Evolutionary conservation across 306 rosid species (phyloP).

Genomic region (Mimosa pudica): DNA sequence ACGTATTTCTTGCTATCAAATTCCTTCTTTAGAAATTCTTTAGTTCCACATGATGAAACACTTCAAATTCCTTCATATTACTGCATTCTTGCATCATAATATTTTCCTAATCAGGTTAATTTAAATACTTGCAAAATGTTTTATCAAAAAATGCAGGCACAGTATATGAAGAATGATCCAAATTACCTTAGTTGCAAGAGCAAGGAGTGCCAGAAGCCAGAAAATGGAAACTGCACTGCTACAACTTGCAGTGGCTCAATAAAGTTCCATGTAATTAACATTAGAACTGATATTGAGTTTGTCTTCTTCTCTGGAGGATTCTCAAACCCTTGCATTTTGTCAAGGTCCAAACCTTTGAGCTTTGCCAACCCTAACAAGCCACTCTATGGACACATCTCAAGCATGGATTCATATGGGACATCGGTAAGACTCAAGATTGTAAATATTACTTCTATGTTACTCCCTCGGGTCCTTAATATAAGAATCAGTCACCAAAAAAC

Average conservation of each 20-base stretch:
- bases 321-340: constrained; percentile 54
- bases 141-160: constrained; percentile 51
- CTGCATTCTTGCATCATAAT: not conserved
- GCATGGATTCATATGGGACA: constrained; percentile 65
- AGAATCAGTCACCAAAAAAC: too few species aligned
- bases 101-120: not conserved
- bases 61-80: not conserved
- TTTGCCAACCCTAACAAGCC: constrained; percentile 76
- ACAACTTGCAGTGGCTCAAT: constrained; percentile 65
- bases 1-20: not conserved
- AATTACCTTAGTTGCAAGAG: constrained; percentile 67
- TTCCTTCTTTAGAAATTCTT: not conserved
- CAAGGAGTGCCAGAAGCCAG: constrained; percentile 46
- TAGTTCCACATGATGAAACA: not conserved
- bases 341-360: constrained; percentile 45
- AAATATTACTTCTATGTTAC: not conserved
- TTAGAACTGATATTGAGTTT: constrained; percentile 79
- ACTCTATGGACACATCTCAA: constrained; percentile 69
- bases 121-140: not conserved
- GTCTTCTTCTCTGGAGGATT: constrained; percentile 76
- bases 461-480: too few species aligned
- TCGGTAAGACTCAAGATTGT: constrained; percentile 45
- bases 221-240: constrained; percentile 38
- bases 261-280: constrained; percentile 78
- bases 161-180: constrained; percentile 58